Percentiles rank a stretch among this genome's conserved stretches.
These are phyloP conservation scores for Leccinum incarnatum DNA, from an alignment of 768 basidiomycete genomes.

Conservation along the genomic window DNA sequence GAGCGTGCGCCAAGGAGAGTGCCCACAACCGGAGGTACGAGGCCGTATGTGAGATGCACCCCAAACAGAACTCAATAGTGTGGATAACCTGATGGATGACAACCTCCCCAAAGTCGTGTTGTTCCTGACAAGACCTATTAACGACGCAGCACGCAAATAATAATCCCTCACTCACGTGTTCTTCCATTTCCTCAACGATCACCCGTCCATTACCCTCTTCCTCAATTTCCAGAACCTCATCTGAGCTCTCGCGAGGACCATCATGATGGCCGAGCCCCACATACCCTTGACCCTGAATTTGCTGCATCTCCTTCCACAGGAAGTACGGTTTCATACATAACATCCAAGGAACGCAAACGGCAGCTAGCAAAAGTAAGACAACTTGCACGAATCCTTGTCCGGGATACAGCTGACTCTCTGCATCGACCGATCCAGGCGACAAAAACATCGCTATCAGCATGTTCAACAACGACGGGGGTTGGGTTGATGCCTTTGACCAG, in stretches of 20 bases:
- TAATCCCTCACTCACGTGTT: slow-evolving; percentile 55
- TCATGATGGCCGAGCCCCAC: slow-evolving; percentile 61
- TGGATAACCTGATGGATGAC: slow-evolving; percentile 98
- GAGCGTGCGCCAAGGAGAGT: slow-evolving; percentile 95
- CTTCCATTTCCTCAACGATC: slow-evolving; percentile 69
- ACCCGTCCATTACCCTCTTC: slow-evolving; percentile 78
- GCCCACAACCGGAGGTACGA: slow-evolving; percentile 96
- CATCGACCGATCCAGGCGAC: slow-evolving; percentile 75
- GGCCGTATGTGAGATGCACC: slow-evolving; percentile 97
- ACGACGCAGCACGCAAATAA: slow-evolving; percentile 4
- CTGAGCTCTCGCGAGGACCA: slow-evolving; percentile 52
- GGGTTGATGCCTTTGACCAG: slow-evolving; percentile 68
- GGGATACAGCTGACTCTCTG: slow-evolving; percentile 69
- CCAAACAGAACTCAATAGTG: slow-evolving; percentile 98
- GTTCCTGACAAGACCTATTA: slow-evolving; percentile 46
- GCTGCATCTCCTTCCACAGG: slow-evolving; percentile 84
- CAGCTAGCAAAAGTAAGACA: slow-evolving; percentile 72
- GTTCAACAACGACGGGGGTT: slow-evolving; percentile 88
- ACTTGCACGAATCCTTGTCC: slow-evolving; percentile 88
- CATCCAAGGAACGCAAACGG: slow-evolving; percentile 93
- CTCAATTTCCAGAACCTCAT: slow-evolving; percentile 68
- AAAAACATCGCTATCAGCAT: slow-evolving; percentile 98
- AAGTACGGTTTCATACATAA: slow-evolving; percentile 90
- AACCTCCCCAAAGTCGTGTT: slow-evolving; percentile 92
- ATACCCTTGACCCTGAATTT: slow-evolving; percentile 83